phyloP scores from a whole-genome alignment of 768 basidiomycete species.

The Leccinum rimulosum region DNA sequence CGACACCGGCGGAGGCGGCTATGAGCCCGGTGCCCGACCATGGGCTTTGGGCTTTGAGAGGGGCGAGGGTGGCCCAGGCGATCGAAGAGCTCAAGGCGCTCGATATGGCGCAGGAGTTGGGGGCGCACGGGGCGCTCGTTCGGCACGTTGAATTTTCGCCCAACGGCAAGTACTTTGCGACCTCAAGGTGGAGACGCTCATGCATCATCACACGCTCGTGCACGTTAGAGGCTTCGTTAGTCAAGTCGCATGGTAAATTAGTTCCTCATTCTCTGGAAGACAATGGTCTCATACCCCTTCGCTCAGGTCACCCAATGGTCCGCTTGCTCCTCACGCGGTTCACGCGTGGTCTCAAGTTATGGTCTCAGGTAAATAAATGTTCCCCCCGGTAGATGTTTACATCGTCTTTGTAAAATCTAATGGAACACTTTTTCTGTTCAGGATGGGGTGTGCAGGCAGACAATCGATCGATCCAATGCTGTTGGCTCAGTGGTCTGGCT shows the following conservation, averaged over 20 bases:
- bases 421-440: constrained; percentile 12
- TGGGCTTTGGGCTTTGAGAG: constrained; percentile 30
- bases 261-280: background rate
- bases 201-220: constrained; percentile 43
- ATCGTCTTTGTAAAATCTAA: background rate
- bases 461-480: constrained; percentile 43
- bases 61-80: constrained; percentile 37
- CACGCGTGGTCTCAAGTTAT: constrained; percentile 47
- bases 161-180: constrained; percentile 51
- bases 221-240: constrained; percentile 52
- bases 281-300: background rate
- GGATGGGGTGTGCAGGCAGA: constrained; percentile 49
- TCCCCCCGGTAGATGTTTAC: background rate
- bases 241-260: constrained; percentile 48
- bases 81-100: constrained; percentile 41
- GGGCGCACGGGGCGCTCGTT: constrained; percentile 47
- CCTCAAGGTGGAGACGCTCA: constrained; percentile 48
- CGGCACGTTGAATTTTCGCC: constrained; percentile 57
- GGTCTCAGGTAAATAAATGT: constrained; percentile 40
- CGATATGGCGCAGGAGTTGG: constrained; percentile 36
- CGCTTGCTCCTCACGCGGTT: constrained; percentile 45
- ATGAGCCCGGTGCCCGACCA: constrained; percentile 19
- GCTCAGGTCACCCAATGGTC: constrained; percentile 47
- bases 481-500: constrained; percentile 52
- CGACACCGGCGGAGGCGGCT: background rate